These are phyloP conservation scores for Phlebiopsis flavidoalba DNA, from an alignment of 768 basidiomycete genomes.

Conservation along the genomic window DNA sequence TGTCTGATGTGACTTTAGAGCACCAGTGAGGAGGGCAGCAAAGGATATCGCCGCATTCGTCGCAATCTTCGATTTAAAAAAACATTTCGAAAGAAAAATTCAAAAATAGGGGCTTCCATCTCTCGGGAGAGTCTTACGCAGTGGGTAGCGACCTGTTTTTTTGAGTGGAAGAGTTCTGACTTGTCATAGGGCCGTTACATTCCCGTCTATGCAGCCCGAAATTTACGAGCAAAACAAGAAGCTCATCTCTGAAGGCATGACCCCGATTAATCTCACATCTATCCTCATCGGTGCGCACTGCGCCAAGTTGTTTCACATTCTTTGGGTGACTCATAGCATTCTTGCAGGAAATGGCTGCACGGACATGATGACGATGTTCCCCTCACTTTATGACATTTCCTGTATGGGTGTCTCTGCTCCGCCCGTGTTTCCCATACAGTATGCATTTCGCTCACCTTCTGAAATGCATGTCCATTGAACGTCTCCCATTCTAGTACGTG, in stretches of 20 bases:
- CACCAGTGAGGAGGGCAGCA: conserved; percentile 60
- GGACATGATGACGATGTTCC: not conserved
- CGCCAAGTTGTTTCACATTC: not conserved
- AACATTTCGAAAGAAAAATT: conserved; percentile 58
- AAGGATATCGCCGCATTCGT: conserved; percentile 65
- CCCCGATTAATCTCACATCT: conserved; percentile 44
- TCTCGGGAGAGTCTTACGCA: conserved; percentile 43
- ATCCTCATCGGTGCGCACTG: conserved; percentile 38
- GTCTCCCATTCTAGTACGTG: not conserved
- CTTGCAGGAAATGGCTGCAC: conserved; percentile 18
- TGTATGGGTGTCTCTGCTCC: conserved; percentile 29
- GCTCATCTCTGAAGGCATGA: conserved; percentile 38
- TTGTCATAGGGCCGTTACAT: conserved; percentile 41
- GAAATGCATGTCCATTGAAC: no score
- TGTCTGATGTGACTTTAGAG: conserved; percentile 28
- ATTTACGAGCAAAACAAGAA: conserved; percentile 43
- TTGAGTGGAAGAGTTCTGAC: conserved; percentile 31
- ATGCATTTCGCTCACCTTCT: not conserved
- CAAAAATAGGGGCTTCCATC: conserved; percentile 46
- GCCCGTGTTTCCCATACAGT: conserved; percentile 45
- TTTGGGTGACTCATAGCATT: not conserved
- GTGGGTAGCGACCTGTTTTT: conserved; percentile 27
- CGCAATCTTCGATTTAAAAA: conserved; percentile 65
- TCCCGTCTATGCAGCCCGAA: conserved; percentile 42
- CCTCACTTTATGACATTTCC: conserved; percentile 42